Evolutionary conservation across 768 basidiomycete genomes (phyloP), one percentile per base, ranked within the genome.

Genomic region (Rubroboletus satanas): DNA sequence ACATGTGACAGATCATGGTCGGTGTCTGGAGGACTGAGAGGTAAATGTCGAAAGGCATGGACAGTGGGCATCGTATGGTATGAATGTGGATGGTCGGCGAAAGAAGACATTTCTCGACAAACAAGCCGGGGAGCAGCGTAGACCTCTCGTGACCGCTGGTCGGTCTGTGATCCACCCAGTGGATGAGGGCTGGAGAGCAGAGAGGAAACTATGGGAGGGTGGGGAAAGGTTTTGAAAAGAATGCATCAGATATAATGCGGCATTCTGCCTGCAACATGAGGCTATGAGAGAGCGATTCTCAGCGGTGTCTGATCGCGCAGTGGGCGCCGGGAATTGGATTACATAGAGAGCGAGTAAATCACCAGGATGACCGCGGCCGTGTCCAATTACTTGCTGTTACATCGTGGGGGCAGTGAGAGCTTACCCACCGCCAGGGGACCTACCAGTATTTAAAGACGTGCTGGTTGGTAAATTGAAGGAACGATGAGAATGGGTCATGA

Each of bases 1-100:
- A 46, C 29, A 4, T 49, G 52, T 4, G 56, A 23, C 4, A 43
- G 21, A n/a, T 59, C 56, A 10, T 50, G 53, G 28, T 68, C 66
- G 36, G 74, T 75, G 52, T 79, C 79, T 9, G 79, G 75, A 21
- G 79, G 77, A 43, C 72, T 79, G 12, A 67, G 66, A 26, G 60
- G 17, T 21, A 52, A 23, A 32, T 51, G 71, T 54, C 62, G 71
- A 45, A 73, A 32, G 15, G 78, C 69, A 75, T 62, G 64, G 29
- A 80, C 54, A 44, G 51, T 23, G 12, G 57, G 58, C 50, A 41
- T 59, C 3, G 47, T 41, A n/a, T 42, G 32, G 17, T 46, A 14
- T 6, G 43, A 73, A 58, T 78, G 77, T 4, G 70, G 73, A 17
- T 74, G 74, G 21, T 70, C 67, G 26, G 75, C 72, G n/a, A 75